Percentiles rank a stretch among this genome's conserved stretches.
These are phyloP conservation scores for Paralagenidium karlingii DNA, from an alignment of 352 stramenopile species.

Conservation along the genomic window DNA sequence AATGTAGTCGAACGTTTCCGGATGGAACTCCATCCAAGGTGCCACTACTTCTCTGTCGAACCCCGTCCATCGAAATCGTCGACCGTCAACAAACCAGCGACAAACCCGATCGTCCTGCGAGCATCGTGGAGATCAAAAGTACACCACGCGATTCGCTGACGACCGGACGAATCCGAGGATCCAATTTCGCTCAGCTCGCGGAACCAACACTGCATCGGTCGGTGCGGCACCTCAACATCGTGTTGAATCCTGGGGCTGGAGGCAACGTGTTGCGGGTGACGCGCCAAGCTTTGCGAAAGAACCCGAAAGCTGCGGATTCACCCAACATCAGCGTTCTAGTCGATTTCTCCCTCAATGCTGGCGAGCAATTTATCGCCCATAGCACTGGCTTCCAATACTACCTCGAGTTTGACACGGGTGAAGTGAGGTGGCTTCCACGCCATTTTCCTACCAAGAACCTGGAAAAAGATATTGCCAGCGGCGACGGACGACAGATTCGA, in stretches of 20 bases:
- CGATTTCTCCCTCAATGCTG: constrained; percentile 62
- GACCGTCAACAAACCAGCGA: no score
- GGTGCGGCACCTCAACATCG: background rate
- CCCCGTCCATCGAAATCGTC: constrained; percentile 37
- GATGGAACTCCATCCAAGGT: constrained; percentile 32
- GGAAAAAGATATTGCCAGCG: no score
- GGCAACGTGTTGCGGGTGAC: background rate
- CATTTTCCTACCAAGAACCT: no score
- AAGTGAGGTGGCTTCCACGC: constrained; percentile 39
- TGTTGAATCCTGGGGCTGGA: no score
- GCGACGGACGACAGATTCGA: no score
- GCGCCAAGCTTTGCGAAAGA: background rate
- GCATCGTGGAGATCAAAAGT: background rate
- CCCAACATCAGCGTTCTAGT: constrained; percentile 31
- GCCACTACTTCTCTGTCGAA: constrained; percentile 44
- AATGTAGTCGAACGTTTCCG: constrained; percentile 40
- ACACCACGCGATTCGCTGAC: background rate
- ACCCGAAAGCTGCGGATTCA: background rate
- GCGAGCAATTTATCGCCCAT: constrained; percentile 65
- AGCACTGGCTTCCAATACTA: constrained; percentile 60
- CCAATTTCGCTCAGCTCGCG: background rate
- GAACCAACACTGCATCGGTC: background rate
- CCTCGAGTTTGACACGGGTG: constrained; percentile 18
- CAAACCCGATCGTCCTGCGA: no score
- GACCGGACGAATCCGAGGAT: background rate